Evolutionary conservation across 345 rosid species (phyloP), one percentile per base, ranked within the genome.

Genomic region (Hibiscus trionum): DNA sequence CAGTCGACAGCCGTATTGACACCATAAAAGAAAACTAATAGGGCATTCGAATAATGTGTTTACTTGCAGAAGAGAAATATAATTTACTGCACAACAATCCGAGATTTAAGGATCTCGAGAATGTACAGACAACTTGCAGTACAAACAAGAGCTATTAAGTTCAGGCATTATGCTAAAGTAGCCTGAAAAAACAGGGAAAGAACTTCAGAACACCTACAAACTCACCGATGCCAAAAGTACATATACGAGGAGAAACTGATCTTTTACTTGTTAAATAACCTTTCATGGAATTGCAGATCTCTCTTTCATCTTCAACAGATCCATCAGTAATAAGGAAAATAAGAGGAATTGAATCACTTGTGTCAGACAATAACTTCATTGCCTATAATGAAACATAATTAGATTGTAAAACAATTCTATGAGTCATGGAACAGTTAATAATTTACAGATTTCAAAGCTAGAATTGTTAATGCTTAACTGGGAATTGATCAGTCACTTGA

Each of bases 271-370:
- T 56, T 58, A 78, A 67, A 72, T 70, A 73, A 75, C 72, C 82
- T 79, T 86, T 88, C 75, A 92, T 73, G 10, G 72, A 71, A 72
- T 77, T 80, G 86, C 97, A 92, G 73, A 95, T 90, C 63, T 84
- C 87, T 79, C 85, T 86, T 80, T 95, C 99, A 76, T 95, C 82
- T 70, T 90, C 91, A 65, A 92, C 93, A 75, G 91, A 60, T 58
- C 99, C 99, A 79, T 95, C 99, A 49, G 99, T 87, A 59, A 92
- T 84, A 26, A 95, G 90, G 79, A 92, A 87, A 72, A 95, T 83
- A 55, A 89, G 76, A 74, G 99, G 97, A 69, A 88, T 77, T 24
- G 90, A 86, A 72, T 73, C 79, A 5, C 33, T 78, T 65, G 87
- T 37, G 44, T 87, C 90, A 21, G 88, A 83, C 69, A 95, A 79